Evolutionary conservation across 169 alveolate species (phyloP), one percentile per base, ranked within the genome.

Genomic region (Plasmodium vinckei): DNA sequence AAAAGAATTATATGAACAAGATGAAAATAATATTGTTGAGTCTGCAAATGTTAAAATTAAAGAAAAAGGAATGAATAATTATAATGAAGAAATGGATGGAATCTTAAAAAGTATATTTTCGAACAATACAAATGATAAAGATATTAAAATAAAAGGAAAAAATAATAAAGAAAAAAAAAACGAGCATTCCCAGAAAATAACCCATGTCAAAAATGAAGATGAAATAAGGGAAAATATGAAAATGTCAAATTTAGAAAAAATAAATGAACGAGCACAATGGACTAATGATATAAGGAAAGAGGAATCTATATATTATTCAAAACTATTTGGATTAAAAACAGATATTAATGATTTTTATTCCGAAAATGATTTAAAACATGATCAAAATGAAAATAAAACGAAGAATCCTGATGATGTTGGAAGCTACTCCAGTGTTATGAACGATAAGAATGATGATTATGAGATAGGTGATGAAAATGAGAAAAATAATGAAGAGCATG

Each of bases 251-350:
- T 51, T 77, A 42, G 88, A 86, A 69, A 4, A 49, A 1, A 10
- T n/a, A 42, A 27, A 44, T 46, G 73, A 71, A n/a, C 42, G 87
- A 86, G 27, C 44, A 25, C 69, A 86, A 44, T 86, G 91, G 91
- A 86, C 7, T 12, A 86, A 27, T 72, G 91, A 86, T 60, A 70
- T 86, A 19, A 59, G 91, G 15, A 86, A 60, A 60, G 91, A 86
- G 49, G 91, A 86, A 51, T 68, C 91, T 13, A 17, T 69, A 59
- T 70, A 12, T 59, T 86, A 70, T 70, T 59, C 86, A 5, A 86
- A 69, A 69, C 10, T 86, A 12, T 86, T 86, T 53, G 73, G 87
- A 46, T 19, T 42, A 46, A 86, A 86, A 5, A 17, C 68, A 17
- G 91, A 71, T 49, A 42, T 86, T 19, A 86, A 86, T 61, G 91